These are phyloP conservation scores for Dalbergia cochinchinensis DNA, from an alignment of 306 rosid species.

Conservation along the genomic window DNA sequence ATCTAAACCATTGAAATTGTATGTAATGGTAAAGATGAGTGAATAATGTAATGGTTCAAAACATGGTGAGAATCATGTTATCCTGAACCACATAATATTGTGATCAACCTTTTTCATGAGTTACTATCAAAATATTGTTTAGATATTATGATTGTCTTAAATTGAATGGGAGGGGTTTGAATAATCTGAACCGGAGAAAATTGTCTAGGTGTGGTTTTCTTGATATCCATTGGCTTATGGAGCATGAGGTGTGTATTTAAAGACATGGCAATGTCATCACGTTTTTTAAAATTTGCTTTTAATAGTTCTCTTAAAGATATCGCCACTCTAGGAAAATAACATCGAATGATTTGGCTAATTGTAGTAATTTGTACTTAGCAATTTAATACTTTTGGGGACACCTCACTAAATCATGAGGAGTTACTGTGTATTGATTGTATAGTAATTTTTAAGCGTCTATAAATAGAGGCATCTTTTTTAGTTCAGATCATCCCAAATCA, in stretches of 20 bases:
- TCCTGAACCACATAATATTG: not conserved
- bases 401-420: too few relatives aligned
- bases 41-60: too few relatives aligned
- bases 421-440: too few relatives aligned
- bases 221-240: not conserved
- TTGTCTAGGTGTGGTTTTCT: not conserved
- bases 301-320: not conserved
- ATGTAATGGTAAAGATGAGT: too few relatives aligned
- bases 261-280: not conserved
- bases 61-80: too few relatives aligned
- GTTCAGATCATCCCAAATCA: too few relatives aligned
- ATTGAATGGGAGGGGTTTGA: not conserved
- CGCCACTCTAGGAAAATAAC: not conserved
- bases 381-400: too few relatives aligned
- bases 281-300: not conserved
- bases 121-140: not conserved
- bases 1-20: too few relatives aligned
- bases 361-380: not conserved
- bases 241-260: not conserved
- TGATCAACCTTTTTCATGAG: constrained; percentile 1
- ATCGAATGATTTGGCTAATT: not conserved
- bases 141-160: not conserved
- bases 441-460: too few relatives aligned
- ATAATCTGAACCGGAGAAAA: not conserved
- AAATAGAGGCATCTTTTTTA: too few relatives aligned